phyloP scores from a whole-genome alignment of 169 alveolate species.

The Fabrea salina region DNA sequence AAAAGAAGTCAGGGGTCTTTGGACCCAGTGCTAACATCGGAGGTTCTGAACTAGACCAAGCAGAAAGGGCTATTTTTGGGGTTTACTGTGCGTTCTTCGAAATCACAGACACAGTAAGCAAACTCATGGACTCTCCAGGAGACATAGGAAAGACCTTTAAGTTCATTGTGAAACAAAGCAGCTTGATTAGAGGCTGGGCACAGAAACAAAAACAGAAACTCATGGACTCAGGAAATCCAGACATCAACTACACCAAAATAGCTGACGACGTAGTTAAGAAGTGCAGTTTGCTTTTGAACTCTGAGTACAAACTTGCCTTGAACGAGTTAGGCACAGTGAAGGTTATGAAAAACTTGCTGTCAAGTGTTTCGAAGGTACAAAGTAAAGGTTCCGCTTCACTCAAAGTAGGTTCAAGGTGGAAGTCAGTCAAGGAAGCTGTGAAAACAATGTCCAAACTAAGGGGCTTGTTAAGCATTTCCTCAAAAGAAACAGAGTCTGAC shows the following conservation, averaged over 20 bases:
- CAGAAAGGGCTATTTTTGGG: slow-evolving; percentile 33
- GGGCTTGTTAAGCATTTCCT: not conserved
- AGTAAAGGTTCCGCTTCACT: not conserved
- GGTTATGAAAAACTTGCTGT: slow-evolving; percentile 14
- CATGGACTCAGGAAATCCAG: slow-evolving; percentile 16
- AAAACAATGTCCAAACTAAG: not conserved
- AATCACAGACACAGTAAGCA: not conserved
- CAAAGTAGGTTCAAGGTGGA: slow-evolving; percentile 25
- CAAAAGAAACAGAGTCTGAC: not conserved
- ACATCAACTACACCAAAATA: not conserved
- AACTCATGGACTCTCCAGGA: not conserved
- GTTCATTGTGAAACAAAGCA: not conserved
- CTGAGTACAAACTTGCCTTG: slow-evolving; percentile 4
- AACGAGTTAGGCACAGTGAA: slow-evolving; percentile 20
- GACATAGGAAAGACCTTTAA: slow-evolving; percentile 1
- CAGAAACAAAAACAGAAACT: slow-evolving; percentile 23
- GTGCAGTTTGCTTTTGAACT: slow-evolving; percentile 2
- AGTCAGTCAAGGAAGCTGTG: slow-evolving; percentile 16
- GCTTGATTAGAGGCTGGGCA: slow-evolving; percentile 26
- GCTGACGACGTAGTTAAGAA: slow-evolving; percentile 17
- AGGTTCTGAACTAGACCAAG: slow-evolving; percentile 26
- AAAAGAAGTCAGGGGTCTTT: slow-evolving; percentile 22
- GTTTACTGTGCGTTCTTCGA: slow-evolving; percentile 31
- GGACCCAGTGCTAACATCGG: slow-evolving; percentile 5
- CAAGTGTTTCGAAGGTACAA: slow-evolving; percentile 5